Evolutionary conservation across 1,284 basidiomycete genomes (phyloP).

Genomic region (Sphagnurus paluster): DNA sequence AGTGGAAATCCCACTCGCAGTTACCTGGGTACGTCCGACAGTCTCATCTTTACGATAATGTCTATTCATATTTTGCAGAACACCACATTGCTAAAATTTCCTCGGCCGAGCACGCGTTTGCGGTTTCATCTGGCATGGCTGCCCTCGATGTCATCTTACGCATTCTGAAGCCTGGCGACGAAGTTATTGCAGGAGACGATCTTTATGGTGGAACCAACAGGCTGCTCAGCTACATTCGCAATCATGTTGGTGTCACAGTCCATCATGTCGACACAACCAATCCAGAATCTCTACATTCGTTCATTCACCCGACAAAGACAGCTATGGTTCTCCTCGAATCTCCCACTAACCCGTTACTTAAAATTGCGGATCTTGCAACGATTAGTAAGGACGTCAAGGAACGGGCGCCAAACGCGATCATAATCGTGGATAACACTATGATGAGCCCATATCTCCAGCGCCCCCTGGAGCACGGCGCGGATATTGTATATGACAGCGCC

Average conservation of each 20-base stretch:
- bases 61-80: no score
- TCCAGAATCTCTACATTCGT: constrained; percentile 61
- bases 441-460: constrained; percentile 99
- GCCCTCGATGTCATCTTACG: constrained; percentile 95
- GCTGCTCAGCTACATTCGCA: constrained; percentile 87
- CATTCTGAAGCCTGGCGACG: constrained; percentile 90
- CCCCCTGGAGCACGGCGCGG: constrained; percentile 93
- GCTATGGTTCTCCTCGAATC: constrained; percentile 96
- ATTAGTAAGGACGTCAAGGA: constrained; percentile 84
- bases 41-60: background rate
- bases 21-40: constrained; percentile 73
- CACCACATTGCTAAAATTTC: constrained; percentile 96
- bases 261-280: constrained; percentile 95
- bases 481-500: constrained; percentile 97
- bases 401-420: constrained; percentile 76
- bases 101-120: constrained; percentile 84
- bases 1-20: constrained; percentile 97
- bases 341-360: constrained; percentile 96
- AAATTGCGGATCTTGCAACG: constrained; percentile 88
- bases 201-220: constrained; percentile 98
- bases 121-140: constrained; percentile 97
- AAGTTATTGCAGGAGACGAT: constrained; percentile 96
- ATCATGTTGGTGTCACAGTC: constrained; percentile 87
- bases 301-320: constrained; percentile 71
- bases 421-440: constrained; percentile 99